Evolutionary conservation across 192 early-diverging fungal genomes (phyloP).

Genomic region (Geranomyces michiganensis): DNA sequence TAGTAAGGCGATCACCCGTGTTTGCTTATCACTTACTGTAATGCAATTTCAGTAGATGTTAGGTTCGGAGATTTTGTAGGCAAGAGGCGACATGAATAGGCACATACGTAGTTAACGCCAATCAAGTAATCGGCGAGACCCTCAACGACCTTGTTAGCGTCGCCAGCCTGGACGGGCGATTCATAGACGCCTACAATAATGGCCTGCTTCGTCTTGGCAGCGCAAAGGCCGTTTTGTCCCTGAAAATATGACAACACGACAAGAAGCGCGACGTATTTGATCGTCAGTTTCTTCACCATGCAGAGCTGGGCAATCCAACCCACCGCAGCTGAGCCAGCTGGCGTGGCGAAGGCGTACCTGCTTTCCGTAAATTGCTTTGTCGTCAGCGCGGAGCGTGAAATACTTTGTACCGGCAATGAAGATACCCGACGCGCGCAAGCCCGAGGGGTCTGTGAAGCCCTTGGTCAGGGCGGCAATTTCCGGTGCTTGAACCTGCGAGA

Average conservation of each 20-base stretch:
- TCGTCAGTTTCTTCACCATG: too few species aligned
- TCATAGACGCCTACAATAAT: conserved; percentile 74
- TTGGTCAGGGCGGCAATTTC: conserved; percentile 63
- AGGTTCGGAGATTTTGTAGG: too few species aligned
- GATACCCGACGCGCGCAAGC: conserved; percentile 67
- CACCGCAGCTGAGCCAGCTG: too few species aligned
- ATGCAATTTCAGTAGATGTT: too few species aligned
- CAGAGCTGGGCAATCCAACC: too few species aligned
- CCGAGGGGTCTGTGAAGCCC: conserved; percentile 65
- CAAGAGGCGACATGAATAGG: neutral
- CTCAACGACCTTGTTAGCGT: conserved; percentile 75
- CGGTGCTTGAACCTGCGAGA: conserved; percentile 48
- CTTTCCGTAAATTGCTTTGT: conserved; percentile 78
- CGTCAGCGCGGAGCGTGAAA: conserved; percentile 67
- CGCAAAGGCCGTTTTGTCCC: conserved; percentile 69
- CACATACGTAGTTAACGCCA: conserved; percentile 59
- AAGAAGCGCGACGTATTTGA: too few species aligned
- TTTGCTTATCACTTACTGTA: too few species aligned
- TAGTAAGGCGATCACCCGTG: too few species aligned
- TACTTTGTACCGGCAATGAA: conserved; percentile 71
- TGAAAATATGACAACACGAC: conserved; percentile 23
- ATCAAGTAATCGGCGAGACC: conserved; percentile 79
- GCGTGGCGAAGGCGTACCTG: conserved; percentile 48
- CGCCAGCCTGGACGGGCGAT: conserved; percentile 67
- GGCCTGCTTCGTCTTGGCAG: conserved; percentile 71